Base-by-base conservation (phyloP, 352 stramenopile species). In the Phytophthora cajani region DNA sequence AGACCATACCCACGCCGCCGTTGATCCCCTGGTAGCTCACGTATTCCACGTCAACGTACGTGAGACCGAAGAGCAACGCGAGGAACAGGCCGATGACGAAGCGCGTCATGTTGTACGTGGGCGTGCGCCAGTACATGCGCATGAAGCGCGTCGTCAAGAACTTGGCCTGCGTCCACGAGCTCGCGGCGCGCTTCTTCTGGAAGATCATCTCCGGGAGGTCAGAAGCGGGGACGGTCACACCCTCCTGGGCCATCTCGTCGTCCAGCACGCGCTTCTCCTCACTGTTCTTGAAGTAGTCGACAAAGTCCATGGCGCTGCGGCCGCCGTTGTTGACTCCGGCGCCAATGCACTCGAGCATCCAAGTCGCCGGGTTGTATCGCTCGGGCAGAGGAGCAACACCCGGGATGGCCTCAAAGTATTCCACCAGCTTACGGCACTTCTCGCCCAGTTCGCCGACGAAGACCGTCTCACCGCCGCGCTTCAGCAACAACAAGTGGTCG, bases 41-140 rank as follows among this genome's bases (percentile, higher is more conserved):
- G 49, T 54, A 54, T 16, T 54, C 49, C 19, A 33, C 49, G 11
- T 54, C 21, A 9, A 30, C 10, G 12, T 33, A 54, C 2, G 49
- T 54, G 7, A 54, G 21, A 19, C 49, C 49, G 49, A 54, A 54
- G 33, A 54, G 49, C 23, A 54, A 33, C 3, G 49, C 49, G 11
- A 54, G 49, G 23, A 54, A 54, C 49, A 54, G 2, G 11, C 21
- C 49, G 21, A 54, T 54, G 11, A 30, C 49, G 11, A 54, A 30
- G 9, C 49, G 49, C 19, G 49, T 54, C 19, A 54, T 30, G 12
- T 54, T 54, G 49, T 98, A 98, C 61, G 80, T 79, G 27, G 91
- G 89, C n/a, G 82, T 94, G 38, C 93, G 82, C 82, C 83, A 97
- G 71, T 98, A 98, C 62, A 93, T 85, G 25, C 25, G 25, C 25